These are phyloP conservation scores for Phytophthora rubi DNA, from an alignment of 352 stramenopile genomes.

Conservation along the genomic window DNA sequence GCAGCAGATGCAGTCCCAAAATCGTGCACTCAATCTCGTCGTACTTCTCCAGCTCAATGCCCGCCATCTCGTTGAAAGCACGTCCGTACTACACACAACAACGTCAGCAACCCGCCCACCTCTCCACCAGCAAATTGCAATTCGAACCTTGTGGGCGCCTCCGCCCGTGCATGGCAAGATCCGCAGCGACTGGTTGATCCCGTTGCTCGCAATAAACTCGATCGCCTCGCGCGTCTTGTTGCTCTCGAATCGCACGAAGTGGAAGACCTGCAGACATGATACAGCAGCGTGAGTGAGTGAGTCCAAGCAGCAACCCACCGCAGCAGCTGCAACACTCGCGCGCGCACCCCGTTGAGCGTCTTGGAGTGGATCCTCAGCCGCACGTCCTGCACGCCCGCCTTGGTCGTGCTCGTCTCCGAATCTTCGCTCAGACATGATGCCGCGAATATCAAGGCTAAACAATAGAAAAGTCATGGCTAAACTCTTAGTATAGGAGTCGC, in stretches of 20 bases:
- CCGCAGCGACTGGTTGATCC: slow-evolving; percentile 83
- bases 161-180: slow-evolving; percentile 83
- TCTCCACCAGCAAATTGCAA: too few species aligned
- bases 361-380: slow-evolving; percentile 86
- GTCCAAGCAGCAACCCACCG: background rate
- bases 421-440: background rate
- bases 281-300: background rate
- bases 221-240: slow-evolving; percentile 77
- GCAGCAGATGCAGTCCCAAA: slow-evolving; percentile 96
- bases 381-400: slow-evolving; percentile 87
- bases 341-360: slow-evolving; percentile 86
- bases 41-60: slow-evolving; percentile 85
- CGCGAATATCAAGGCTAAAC: background rate
- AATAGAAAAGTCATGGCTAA: background rate
- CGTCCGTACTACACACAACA: slow-evolving; percentile 59
- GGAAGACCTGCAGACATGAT: slow-evolving; percentile 78
- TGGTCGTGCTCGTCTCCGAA: too few species aligned
- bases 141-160: slow-evolving; percentile 81
- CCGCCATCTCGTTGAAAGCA: slow-evolving; percentile 77
- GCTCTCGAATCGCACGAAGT: slow-evolving; percentile 94
- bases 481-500: background rate
- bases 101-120: background rate
- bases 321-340: background rate
- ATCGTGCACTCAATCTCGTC: slow-evolving; percentile 98
- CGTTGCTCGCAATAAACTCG: slow-evolving; percentile 77